phyloP scores from a whole-genome alignment of 257 asterid species.

The Mentha longifolia region DNA sequence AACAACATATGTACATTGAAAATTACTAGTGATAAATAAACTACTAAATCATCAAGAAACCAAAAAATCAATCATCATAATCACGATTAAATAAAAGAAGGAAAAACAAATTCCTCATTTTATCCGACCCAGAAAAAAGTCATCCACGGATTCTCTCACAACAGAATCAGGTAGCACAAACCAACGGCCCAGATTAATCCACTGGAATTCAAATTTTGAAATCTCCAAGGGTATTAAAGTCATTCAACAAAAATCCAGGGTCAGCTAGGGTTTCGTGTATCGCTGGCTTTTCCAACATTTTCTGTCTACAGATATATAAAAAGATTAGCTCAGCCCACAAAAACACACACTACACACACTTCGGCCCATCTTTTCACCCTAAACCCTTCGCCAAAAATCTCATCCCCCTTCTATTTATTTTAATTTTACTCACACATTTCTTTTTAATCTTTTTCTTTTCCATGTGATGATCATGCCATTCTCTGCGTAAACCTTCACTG shows the following conservation, averaged over 20 bases:
- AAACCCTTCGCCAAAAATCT: conserved; percentile 34
- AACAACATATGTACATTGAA: too few relatives aligned
- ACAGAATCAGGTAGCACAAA: not conserved
- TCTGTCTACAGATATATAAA: conserved; percentile 35
- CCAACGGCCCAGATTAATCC: conserved; percentile 38
- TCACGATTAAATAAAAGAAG: not conserved
- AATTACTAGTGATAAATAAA: too few relatives aligned
- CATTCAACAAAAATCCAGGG: conserved; percentile 18
- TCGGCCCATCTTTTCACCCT: conserved; percentile 28
- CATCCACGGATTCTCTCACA: not conserved
- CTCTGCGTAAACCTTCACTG: not conserved
- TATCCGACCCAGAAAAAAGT: not conserved
- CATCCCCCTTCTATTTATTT: not conserved
- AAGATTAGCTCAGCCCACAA: conserved; percentile 41
- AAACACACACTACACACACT: conserved; percentile 32
- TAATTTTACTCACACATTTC: not conserved
- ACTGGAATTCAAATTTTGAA: conserved; percentile 44
- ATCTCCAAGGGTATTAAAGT: conserved; percentile 47
- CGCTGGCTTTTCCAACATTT: conserved; percentile 32
- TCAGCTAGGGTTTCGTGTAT: conserved; percentile 68
- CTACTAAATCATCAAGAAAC: not conserved
- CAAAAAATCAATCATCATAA: not conserved
- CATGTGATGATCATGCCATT: conserved; percentile 22
- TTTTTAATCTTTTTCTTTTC: not conserved
- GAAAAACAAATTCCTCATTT: not conserved